Evolutionary conservation across 2,329 filamentous ascomycete genomes (phyloP), one percentile per base, ranked within the genome.

Genomic region (Ascochyta viciae-villosae): DNA sequence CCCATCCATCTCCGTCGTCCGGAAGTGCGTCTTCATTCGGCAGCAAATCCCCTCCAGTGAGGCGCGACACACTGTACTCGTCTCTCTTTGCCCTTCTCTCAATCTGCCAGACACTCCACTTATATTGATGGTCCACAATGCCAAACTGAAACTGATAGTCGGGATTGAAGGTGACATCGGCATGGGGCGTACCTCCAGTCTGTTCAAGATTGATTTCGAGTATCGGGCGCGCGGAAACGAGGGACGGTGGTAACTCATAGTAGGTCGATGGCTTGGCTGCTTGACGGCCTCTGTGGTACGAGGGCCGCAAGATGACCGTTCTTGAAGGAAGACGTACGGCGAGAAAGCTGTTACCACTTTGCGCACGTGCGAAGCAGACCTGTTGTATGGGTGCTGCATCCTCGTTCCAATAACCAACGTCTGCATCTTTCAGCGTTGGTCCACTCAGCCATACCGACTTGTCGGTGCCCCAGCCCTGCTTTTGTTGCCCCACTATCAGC

Each of bases 71-170:
- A 12, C 56, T 58, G 67, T 78, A 50, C 76, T 78, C 12, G 65
- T 58, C 50, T 35, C 52, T 54, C 51, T 61, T 69, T 19, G 62
- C 58, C 9, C 53, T 53, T 38, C 65, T 63, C 24, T 70, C 62
- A 23, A 89, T 76, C 57, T 89, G 81, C 86, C 88, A 91, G 4
- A 91, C 73, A 39, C 79, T 86, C 90, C 89, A 93, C 54, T 78
- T 79, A 1, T 89, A 89, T 31, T 76, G 76, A 47, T 85, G 80
- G 64, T 92, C 88, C 16, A 92, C 78, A 24, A 92, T 78, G 15
- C 82, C 87, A 48, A 92, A 75, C 64, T 89, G 87, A 1, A 85
- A 82, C 15, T 79, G 75, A 54, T 80, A 84, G 71, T 76, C 84
- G 0, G 88, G 84, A 60, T 87, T 88, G 70, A 92, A 90, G 0